These are phyloP conservation scores for Quaeritorhiza haematococci DNA, from an alignment of 371 early-diverging fungal species.

Conservation along the genomic window DNA sequence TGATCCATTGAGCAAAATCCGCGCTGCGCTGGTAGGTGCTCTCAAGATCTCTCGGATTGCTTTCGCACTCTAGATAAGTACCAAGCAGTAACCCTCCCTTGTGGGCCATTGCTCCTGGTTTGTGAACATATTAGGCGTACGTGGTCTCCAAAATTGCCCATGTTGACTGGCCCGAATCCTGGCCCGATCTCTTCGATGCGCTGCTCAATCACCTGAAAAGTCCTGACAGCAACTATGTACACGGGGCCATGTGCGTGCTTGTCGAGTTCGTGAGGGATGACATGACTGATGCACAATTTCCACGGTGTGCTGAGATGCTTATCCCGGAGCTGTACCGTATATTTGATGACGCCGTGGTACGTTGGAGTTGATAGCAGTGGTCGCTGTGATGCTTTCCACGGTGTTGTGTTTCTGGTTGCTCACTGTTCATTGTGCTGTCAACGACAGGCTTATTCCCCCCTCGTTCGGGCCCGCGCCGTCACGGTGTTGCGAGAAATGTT, in stretches of 20 bases:
- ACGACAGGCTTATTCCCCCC: slow-evolving; percentile 43
- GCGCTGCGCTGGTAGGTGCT: slow-evolving; percentile 49
- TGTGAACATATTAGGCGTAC: slow-evolving; percentile 56
- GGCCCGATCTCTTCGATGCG: slow-evolving; percentile 85
- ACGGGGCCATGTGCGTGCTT: slow-evolving; percentile 84
- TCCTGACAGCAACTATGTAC: slow-evolving; percentile 66
- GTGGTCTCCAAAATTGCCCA: slow-evolving; percentile 84
- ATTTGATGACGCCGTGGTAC: slow-evolving; percentile 47
- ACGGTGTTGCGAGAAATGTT: slow-evolving; percentile 76
- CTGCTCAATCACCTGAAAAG: slow-evolving; percentile 65
- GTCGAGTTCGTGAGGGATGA: slow-evolving; percentile 79
- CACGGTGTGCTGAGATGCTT: slow-evolving; percentile 69
- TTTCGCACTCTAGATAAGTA: too few species aligned
- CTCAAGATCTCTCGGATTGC: too few species aligned
- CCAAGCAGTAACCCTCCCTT: too few species aligned
- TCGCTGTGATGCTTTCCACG: background rate
- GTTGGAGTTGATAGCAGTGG: background rate
- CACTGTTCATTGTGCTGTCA: background rate
- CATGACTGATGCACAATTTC: slow-evolving; percentile 80
- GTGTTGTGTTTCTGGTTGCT: background rate
- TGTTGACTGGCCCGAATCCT: slow-evolving; percentile 89
- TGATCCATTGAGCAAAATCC: slow-evolving; percentile 54
- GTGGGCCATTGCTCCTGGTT: too few species aligned
- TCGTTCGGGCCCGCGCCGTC: slow-evolving; percentile 73
- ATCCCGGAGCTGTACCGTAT: slow-evolving; percentile 79